phyloP scores from a whole-genome alignment of 176 grass and related monocot species.

The Cocos nucifera region DNA sequence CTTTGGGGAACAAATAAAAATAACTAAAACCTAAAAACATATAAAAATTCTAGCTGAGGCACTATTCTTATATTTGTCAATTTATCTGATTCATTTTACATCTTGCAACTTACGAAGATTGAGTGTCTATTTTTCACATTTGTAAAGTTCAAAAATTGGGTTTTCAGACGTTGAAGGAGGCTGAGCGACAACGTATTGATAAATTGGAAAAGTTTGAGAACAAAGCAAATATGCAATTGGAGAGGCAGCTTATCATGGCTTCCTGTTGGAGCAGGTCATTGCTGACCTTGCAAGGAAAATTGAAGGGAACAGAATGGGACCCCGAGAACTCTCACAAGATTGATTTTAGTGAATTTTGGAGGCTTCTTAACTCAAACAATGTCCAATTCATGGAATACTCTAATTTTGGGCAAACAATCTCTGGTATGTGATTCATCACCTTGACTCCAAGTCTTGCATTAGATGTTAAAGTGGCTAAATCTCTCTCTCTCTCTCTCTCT shows the following conservation, averaged over 20 bases:
- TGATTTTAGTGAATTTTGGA: constrained; percentile 31
- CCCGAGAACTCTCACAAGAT: constrained; percentile 30
- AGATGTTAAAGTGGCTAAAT: background rate
- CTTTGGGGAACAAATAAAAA: too few relatives aligned
- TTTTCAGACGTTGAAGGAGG: constrained; percentile 27
- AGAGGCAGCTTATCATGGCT: constrained; percentile 28
- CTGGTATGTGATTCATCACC: constrained; percentile 15
- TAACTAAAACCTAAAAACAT: too few relatives aligned
- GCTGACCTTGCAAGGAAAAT: constrained; percentile 27
- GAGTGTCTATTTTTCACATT: too few relatives aligned
- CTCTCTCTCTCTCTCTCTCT: too few relatives aligned
- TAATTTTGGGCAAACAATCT: constrained; percentile 27
- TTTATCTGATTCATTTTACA: too few relatives aligned
- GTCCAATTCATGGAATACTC: constrained; percentile 40
- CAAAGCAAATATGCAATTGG: constrained; percentile 28
- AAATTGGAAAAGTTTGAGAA: constrained; percentile 28
- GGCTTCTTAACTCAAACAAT: constrained; percentile 29
- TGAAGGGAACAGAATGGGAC: constrained; percentile 37
- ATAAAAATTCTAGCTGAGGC: too few relatives aligned
- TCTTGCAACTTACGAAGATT: too few relatives aligned
- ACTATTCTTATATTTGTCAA: too few relatives aligned
- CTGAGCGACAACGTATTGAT: constrained; percentile 22
- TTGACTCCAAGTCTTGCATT: background rate
- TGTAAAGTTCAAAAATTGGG: too few relatives aligned
- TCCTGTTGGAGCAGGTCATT: constrained; percentile 24